Evolutionary conservation across 2,329 filamentous ascomycete species (phyloP).

Genomic region (Aulographum hederae): DNA sequence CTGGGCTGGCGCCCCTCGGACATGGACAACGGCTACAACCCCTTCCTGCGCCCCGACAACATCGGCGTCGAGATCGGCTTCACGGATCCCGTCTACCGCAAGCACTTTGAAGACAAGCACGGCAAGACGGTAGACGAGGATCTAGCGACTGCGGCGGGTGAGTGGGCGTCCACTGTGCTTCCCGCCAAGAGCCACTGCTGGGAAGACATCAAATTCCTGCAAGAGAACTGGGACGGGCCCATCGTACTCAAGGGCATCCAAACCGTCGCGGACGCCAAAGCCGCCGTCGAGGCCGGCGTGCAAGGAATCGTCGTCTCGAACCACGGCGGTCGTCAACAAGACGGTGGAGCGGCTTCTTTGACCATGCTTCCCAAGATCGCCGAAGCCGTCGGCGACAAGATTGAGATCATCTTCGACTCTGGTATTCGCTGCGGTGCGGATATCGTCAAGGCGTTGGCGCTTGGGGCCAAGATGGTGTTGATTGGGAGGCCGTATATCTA

Average conservation of each 20-base stretch:
- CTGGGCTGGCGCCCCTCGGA: conserved; percentile 52
- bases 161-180: neutral
- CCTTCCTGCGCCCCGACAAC: conserved; percentile 3
- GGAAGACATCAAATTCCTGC: conserved; percentile 6
- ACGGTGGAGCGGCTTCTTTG: conserved; percentile 16
- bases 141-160: neutral
- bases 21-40: conserved; percentile 33
- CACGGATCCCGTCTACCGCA: conserved; percentile 18
- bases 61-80: conserved; percentile 16
- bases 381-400: conserved; percentile 14
- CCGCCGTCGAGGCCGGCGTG: conserved; percentile 39
- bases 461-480: conserved; percentile 18
- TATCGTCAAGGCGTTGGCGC: conserved; percentile 17
- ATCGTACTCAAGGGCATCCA: conserved; percentile 49
- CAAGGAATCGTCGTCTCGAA: conserved; percentile 55
- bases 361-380: conserved; percentile 18
- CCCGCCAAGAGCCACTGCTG: neutral
- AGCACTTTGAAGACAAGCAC: conserved; percentile 12
- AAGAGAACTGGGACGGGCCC: conserved; percentile 26
- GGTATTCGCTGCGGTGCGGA: conserved; percentile 18
- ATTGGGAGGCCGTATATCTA: conserved; percentile 18
- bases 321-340: conserved; percentile 18
- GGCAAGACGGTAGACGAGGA: conserved; percentile 1
- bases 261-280: conserved; percentile 42
- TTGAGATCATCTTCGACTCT: conserved; percentile 16